Base-by-base conservation (phyloP, 352 stramenopile genomes). In the Pythium apleroticum region DNA sequence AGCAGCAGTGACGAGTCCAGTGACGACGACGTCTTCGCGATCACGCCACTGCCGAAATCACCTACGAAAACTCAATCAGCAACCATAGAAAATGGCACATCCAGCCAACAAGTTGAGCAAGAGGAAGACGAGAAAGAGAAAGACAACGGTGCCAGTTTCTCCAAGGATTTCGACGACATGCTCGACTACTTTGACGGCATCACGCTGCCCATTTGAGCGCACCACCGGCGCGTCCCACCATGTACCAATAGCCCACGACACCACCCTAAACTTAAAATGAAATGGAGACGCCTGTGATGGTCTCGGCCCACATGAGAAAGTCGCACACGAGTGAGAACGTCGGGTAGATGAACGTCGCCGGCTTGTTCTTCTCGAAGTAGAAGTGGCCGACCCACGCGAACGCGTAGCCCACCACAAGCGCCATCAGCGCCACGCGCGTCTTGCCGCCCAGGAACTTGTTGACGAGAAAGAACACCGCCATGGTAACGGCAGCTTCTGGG, bases 141-240 rank as follows among this genome's bases (percentile, higher is more conserved):
- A 60, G 48, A 65, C 30, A 28, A 39, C n/a, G 33, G 37, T 31
- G 33, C 4, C 20, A 43, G 8, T 19, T 49, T 65, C 48, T 48
- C 65, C 33, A 62, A 57, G 53, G 77, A 86, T 45, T 88, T 91
- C 41, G 83, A 90, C 73, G 80, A 88, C 45, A 78, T 92, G 73
- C 72, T 89, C 48, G 84, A 90, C 62, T 92, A 88, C 70, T 90
- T 90, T 69, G 77, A 90, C 64, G 72, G 71, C 55, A 72, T 92
- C 19, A 81, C 72, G 1, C 57, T 91, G 33, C 77, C 79, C n/a
- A 77, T 90, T 43, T 88, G 75, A 77, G 35, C 6, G 35, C 35
- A 22, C n/a, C n/a, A 12, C 17, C 15, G 37, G 1, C 12, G 37
- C 37, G 37, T 4, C 1, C 3, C 15, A 46, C 14, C 2, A 22